Percentiles rank a stretch among this genome's conserved stretches.
phyloP scores from a whole-genome alignment of 2,329 filamentous ascomycete genomes.

The Penicillium sp. region DNA sequence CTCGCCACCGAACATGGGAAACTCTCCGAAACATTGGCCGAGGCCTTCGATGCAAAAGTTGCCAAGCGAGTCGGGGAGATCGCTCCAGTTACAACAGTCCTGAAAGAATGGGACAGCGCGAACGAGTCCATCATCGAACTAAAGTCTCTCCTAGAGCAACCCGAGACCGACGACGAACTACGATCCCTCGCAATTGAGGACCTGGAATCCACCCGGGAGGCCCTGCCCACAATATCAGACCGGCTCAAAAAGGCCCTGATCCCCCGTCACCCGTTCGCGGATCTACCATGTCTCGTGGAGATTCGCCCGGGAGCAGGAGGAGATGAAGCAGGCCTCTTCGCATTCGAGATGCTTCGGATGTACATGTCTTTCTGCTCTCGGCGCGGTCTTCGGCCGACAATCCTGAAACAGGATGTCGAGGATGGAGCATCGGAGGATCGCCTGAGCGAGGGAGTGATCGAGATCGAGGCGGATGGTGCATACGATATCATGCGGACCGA shows the following conservation, averaged over 20 bases:
- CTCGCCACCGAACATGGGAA: constrained; percentile 62
- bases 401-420: constrained; percentile 84
- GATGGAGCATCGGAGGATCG: constrained; percentile 69
- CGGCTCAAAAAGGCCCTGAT: constrained; percentile 79
- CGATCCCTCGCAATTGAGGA: constrained; percentile 69
- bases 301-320: constrained; percentile 91
- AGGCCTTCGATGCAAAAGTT: constrained; percentile 60
- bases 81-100: constrained; percentile 56
- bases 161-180: constrained; percentile 64
- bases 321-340: constrained; percentile 88
- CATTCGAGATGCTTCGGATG: constrained; percentile 86
- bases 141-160: constrained; percentile 74
- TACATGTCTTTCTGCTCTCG: constrained; percentile 79
- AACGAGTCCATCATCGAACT: constrained; percentile 71
- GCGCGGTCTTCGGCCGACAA: constrained; percentile 67
- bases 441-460: constrained; percentile 85
- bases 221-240: constrained; percentile 67
- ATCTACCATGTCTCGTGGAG: constrained; percentile 88
- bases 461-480: constrained; percentile 76
- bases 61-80: constrained; percentile 66
- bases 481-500: constrained; percentile 85
- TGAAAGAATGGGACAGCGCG: constrained; percentile 64
- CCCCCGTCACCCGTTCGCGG: constrained; percentile 86
- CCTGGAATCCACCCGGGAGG: constrained; percentile 67
- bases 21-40: constrained; percentile 59